Conservation (phyloP, 2,329 filamentous ascomycete species). For the Onygenales sp. region DNA sequence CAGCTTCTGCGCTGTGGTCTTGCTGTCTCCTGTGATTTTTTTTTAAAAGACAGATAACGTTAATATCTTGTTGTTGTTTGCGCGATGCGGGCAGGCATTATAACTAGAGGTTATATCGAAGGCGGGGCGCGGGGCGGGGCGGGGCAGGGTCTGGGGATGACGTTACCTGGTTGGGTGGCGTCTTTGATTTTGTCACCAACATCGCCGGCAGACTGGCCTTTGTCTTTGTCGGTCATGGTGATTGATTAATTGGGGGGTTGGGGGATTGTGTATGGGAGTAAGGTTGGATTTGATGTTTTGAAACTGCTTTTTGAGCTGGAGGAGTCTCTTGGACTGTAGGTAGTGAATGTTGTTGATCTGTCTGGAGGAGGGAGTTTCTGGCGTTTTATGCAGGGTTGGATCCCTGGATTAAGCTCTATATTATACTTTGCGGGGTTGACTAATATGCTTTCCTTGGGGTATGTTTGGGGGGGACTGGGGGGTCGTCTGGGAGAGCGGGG, state of each 20-base stretch:
- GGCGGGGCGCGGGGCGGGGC: not conserved
- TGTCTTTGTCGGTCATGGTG: not conserved
- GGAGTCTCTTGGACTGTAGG: too few species aligned
- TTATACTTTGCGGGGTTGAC: too few species aligned
- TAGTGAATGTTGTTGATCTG: too few species aligned
- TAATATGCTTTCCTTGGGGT: too few species aligned
- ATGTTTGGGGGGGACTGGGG: too few species aligned
- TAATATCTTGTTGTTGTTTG: not conserved
- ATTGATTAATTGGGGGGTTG: not conserved
- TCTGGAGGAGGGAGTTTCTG: too few species aligned
- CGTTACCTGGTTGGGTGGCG: not conserved
- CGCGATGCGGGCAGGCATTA: not conserved
- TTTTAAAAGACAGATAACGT: not conserved
- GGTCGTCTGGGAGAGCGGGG: too few species aligned
- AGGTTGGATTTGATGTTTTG: not conserved
- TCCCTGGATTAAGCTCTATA: too few species aligned
- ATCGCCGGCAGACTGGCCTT: not conserved
- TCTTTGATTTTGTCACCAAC: not conserved
- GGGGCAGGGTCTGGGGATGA: not conserved
- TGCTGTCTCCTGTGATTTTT: conserved; percentile 7
- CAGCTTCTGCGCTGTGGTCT: conserved; percentile 12
- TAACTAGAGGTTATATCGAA: not conserved
- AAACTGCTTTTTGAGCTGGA: too few species aligned
- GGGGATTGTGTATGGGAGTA: not conserved
- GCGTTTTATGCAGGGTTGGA: too few species aligned